phyloP scores from a whole-genome alignment of 2,329 filamentous ascomycete genomes.

The Neofusicoccum parvum region DNA sequence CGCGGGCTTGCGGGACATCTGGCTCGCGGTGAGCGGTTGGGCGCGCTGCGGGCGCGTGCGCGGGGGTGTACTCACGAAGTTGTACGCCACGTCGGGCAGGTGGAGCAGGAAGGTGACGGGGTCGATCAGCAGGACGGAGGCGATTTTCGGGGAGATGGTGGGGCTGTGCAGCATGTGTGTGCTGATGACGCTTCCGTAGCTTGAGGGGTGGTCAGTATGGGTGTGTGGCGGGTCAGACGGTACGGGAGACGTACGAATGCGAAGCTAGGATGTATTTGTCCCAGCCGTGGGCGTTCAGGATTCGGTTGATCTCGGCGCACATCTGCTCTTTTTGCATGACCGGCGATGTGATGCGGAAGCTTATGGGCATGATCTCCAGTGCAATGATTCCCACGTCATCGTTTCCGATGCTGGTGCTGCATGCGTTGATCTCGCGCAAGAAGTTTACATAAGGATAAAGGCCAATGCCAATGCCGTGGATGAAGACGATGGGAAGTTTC shows the following conservation, averaged over 20 bases:
- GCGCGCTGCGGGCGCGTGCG: no score
- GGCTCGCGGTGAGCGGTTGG: constrained; percentile 30
- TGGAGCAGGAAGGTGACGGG: constrained; percentile 70
- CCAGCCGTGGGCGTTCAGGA: constrained; percentile 62
- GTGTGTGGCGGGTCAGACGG: constrained; percentile 50
- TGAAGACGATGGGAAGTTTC: constrained; percentile 64
- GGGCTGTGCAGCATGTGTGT: constrained; percentile 62
- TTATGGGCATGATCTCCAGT: constrained; percentile 67
- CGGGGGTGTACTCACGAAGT: constrained; percentile 57
- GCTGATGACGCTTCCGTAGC: constrained; percentile 42
- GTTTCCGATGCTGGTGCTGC: constrained; percentile 35
- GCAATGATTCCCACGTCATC: constrained; percentile 64
- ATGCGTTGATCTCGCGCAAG: constrained; percentile 53
- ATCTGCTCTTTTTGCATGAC: constrained; percentile 58
- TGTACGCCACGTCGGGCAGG: constrained; percentile 70
- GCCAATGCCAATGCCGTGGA: constrained; percentile 72
- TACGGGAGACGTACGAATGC: constrained; percentile 56
- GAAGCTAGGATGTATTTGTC: constrained; percentile 61
- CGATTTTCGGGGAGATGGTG: constrained; percentile 48
- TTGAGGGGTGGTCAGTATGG: neutral
- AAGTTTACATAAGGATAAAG: constrained; percentile 64
- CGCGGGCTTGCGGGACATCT: constrained; percentile 28
- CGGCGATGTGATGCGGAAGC: constrained; percentile 60
- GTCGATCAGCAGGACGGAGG: constrained; percentile 58
- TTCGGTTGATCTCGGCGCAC: constrained; percentile 56